Conservation (phyloP, 2,329 filamentous ascomycete species). For the Xylaria sp. region DNA sequence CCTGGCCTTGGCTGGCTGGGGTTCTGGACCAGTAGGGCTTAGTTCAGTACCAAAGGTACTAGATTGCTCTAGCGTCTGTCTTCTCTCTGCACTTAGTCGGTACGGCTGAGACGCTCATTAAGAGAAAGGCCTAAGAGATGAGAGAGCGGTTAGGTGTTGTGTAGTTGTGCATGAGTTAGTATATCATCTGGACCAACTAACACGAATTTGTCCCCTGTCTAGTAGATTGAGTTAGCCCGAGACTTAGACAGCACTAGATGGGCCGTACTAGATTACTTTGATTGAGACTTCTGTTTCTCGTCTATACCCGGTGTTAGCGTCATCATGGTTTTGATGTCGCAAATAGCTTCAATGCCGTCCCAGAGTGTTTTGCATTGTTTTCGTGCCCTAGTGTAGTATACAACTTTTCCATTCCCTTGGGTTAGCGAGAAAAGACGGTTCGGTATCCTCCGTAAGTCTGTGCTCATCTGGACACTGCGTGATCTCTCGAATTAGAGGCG, state of each 20-base stretch:
- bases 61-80: neutral
- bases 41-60: slow-evolving; percentile 2
- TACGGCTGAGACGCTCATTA: neutral
- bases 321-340: slow-evolving; percentile 5
- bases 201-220: neutral
- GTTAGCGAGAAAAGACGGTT: slow-evolving; percentile 2
- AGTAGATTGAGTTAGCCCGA: neutral
- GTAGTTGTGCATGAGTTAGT: neutral
- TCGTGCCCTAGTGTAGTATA: neutral
- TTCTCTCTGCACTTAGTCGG: neutral
- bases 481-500: neutral
- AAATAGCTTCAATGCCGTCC: slow-evolving; percentile 15
- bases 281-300: slow-evolving; percentile 6
- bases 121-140: too few species aligned
- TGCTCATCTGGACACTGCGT: neutral
- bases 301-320: neutral
- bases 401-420: slow-evolving; percentile 12
- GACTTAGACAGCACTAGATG: neutral
- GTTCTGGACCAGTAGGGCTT: slow-evolving; percentile 19
- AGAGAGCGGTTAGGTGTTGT: too few species aligned
- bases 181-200: neutral
- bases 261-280: neutral
- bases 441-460: neutral
- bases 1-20: slow-evolving; percentile 23
- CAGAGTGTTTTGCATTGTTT: slow-evolving; percentile 9